phyloP scores from a whole-genome alignment of 108 stramenopile species.

The Tribonema minus region DNA sequence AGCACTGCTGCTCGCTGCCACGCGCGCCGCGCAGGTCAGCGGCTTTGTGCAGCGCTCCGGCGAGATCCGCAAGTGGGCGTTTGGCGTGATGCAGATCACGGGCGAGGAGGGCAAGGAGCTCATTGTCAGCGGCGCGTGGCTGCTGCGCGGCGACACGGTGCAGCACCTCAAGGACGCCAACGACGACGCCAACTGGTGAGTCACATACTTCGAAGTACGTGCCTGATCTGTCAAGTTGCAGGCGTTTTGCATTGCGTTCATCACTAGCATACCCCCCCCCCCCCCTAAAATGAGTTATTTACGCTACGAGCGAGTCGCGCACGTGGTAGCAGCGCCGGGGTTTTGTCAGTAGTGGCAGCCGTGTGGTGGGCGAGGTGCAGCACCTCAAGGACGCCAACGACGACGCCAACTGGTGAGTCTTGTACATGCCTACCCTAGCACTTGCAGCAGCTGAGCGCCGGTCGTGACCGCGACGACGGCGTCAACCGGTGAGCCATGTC shows the following conservation, averaged over 20 bases:
- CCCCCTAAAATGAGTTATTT: too few species aligned
- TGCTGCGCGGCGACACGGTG: slow-evolving; percentile 66
- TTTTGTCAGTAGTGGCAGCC: too few species aligned
- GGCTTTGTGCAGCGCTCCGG: slow-evolving; percentile 73
- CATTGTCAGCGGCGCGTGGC: slow-evolving; percentile 57
- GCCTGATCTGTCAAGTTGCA: too few species aligned
- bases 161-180: slow-evolving; percentile 62
- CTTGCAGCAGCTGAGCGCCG: too few species aligned
- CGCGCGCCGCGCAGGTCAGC: too few species aligned
- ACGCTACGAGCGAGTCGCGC: too few species aligned
- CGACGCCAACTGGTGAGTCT: slow-evolving; percentile 59
- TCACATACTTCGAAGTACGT: not conserved
- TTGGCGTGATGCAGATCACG: slow-evolving; percentile 70
- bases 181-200: slow-evolving; percentile 62
- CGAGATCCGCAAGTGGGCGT: slow-evolving; percentile 70
- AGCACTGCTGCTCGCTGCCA: too few species aligned
- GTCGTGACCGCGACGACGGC: too few species aligned
- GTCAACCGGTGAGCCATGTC: too few species aligned
- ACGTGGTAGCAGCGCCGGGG: too few species aligned
- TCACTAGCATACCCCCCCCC: not conserved
- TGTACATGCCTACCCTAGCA: too few species aligned
- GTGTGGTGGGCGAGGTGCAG: too few species aligned
- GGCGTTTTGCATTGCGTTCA: not conserved
- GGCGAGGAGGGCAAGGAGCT: slow-evolving; percentile 65
- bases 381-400: slow-evolving; percentile 62